Percentiles rank a stretch among this genome's conserved stretches.
These are phyloP conservation scores for Tetradesmus obliquus DNA, from an alignment of 139 green algal genomes.

Conservation along the genomic window DNA sequence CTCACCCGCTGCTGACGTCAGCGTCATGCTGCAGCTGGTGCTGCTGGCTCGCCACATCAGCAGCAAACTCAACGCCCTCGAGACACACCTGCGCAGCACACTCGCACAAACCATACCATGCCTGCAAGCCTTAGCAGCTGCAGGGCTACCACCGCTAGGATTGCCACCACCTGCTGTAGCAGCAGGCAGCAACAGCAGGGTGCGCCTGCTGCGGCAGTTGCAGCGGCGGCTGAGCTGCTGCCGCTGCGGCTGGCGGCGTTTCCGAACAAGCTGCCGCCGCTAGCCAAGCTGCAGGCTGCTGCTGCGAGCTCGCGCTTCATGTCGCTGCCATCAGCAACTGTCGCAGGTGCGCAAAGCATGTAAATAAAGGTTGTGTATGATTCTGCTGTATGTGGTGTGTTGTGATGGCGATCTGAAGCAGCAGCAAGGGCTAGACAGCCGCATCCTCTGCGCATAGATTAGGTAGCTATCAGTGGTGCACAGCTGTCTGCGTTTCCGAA, in stretches of 20 bases:
- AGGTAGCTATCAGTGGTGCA: too few species aligned
- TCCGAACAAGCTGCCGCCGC: constrained; percentile 20
- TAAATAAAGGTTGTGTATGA: too few species aligned
- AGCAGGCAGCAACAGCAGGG: neutral
- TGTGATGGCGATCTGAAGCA: too few species aligned
- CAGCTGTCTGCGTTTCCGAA: too few species aligned
- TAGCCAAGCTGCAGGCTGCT: constrained; percentile 54
- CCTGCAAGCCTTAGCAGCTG: constrained; percentile 16
- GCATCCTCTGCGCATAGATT: too few species aligned
- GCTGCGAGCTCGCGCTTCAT: constrained; percentile 18
- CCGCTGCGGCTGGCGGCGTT: constrained; percentile 34
- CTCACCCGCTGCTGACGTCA: constrained; percentile 28
- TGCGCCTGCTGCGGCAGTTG: neutral
- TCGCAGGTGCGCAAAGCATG: neutral
- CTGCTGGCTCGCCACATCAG: constrained; percentile 19
- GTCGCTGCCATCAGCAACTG: constrained; percentile 46
- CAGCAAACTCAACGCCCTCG: neutral
- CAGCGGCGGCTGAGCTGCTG: constrained; percentile 34
- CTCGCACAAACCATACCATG: constrained; percentile 2
- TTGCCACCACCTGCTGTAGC: neutral
- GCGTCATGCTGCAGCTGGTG: constrained; percentile 36
- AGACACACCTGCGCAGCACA: constrained; percentile 13
- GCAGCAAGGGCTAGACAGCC: too few species aligned
- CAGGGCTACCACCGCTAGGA: constrained; percentile 24
- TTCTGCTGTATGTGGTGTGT: too few species aligned